Evolutionary conservation across 768 basidiomycete genomes (phyloP).

Genomic region (Royoungia palumana): DNA sequence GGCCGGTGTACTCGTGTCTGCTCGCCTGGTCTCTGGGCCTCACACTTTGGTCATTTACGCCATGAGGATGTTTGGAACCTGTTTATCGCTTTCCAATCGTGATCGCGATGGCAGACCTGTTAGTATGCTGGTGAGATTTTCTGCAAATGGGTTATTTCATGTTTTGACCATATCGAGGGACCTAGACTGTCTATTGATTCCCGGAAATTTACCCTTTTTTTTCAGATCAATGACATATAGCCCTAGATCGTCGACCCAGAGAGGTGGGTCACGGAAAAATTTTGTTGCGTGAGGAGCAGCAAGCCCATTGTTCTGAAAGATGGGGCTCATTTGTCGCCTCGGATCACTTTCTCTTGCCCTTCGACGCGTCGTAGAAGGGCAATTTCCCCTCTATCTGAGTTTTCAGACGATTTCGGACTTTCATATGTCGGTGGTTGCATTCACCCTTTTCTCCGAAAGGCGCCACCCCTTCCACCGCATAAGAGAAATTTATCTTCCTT

Average conservation of each 20-base stretch:
- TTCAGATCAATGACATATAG: slow-evolving; percentile 19
- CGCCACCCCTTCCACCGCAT: slow-evolving; percentile 17
- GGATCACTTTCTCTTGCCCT: slow-evolving; percentile 5
- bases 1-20: slow-evolving; percentile 15
- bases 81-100: slow-evolving; percentile 24
- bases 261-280: slow-evolving; percentile 6
- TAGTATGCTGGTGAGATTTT: slow-evolving; percentile 23
- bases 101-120: slow-evolving; percentile 25
- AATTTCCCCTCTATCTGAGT: slow-evolving; percentile 27
- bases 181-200: slow-evolving; percentile 25
- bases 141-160: slow-evolving; percentile 23
- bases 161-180: slow-evolving; percentile 28
- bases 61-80: slow-evolving; percentile 22
- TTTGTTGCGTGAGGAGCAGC: slow-evolving; percentile 8
- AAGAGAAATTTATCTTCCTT: slow-evolving; percentile 13
- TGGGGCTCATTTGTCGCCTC: slow-evolving; percentile 5
- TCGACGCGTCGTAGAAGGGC: slow-evolving; percentile 10
- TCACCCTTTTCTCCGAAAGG: slow-evolving; percentile 23
- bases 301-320: slow-evolving; percentile 9
- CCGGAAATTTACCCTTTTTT: slow-evolving; percentile 19
- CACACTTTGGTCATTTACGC: slow-evolving; percentile 9
- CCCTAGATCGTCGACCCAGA: slow-evolving; percentile 12
- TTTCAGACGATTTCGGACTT: slow-evolving; percentile 31
- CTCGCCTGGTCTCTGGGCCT: slow-evolving; percentile 9
- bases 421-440: slow-evolving; percentile 28